Base-by-base conservation (phyloP, 495 filamentous ascomycete species). In the Hyaloscypha variabilis region DNA sequence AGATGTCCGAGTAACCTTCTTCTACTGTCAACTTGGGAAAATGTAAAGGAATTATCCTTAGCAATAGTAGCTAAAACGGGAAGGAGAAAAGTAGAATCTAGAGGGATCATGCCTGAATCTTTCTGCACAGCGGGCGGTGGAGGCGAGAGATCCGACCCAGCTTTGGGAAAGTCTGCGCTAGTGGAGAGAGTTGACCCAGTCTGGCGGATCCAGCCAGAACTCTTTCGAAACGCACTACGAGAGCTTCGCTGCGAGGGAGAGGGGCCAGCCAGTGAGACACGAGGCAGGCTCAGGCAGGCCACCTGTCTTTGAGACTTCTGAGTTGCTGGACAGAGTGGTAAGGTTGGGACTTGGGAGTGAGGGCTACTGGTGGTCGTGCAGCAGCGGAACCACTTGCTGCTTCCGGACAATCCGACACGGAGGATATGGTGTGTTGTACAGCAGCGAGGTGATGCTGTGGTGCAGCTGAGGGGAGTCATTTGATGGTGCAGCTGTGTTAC, bases 361-460 rank as follows among this genome's bases (percentile, higher is more conserved):
- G 6, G 21, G 25, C 21, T 6, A 54, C n/a, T n/a, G n/a, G n/a
- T n/a, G 21, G 51, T 34, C 8, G 31, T 34, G 31, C 31, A 34
- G 31, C 6, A 23, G 8, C 6, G 23, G 10, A 17, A 25, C 8
- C 23, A 54, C 51, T 54, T 54, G 51, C 51, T 54, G 25, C 51
- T 26, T 54, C 23, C 25, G 6, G 51, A 17, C 21, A 54, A 2
- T 51, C 51, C 51, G 51, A 54, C 23, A 28, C 25, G 51, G 51
- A 28, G 51, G 51, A 11, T 54, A 10, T 54, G 51, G 51, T 28
- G 51, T 54, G 51, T 24, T 54, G 51, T 54, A 28, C 25, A 24
- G 51, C 25, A 54, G 23, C 49, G 51, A 54, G 51, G 3, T 51
- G 51, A 26, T 54, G 51, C 19, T 24, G 5, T 25, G 51, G 8